Evolutionary conservation across 768 basidiomycete genomes (phyloP).

Genomic region (Multifurca ochricompacta): DNA sequence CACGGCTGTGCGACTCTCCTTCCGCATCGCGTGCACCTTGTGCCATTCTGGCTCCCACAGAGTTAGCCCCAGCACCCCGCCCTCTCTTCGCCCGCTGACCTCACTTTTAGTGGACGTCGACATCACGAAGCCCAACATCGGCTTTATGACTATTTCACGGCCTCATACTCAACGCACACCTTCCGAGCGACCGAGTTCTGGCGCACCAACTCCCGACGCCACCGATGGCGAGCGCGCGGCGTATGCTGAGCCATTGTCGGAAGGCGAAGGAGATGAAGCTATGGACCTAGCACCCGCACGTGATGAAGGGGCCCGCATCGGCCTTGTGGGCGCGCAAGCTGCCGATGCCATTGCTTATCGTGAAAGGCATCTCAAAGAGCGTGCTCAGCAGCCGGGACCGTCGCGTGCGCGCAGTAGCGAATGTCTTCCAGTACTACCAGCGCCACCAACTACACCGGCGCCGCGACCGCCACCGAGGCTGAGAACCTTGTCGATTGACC

Average conservation of each 20-base stretch:
- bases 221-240: constrained; percentile 28
- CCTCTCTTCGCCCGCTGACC: background rate
- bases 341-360: constrained; percentile 83
- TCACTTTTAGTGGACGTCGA: constrained; percentile 74
- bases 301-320: constrained; percentile 78
- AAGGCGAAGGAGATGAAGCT: constrained; percentile 88
- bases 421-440: constrained; percentile 34
- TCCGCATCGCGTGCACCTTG: constrained; percentile 87
- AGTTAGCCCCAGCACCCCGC: constrained; percentile 38
- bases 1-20: constrained; percentile 93
- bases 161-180: constrained; percentile 41
- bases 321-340: constrained; percentile 64
- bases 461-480: constrained; percentile 4
- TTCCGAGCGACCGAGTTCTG: constrained; percentile 29
- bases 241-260: constrained; percentile 89
- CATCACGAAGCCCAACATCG: constrained; percentile 87
- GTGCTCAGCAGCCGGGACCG: constrained; percentile 25
- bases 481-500: constrained; percentile 61
- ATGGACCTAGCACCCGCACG: constrained; percentile 56
- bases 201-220: constrained; percentile 35
- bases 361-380: constrained; percentile 64
- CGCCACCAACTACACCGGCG: constrained; percentile 23
- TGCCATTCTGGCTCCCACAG: constrained; percentile 98
- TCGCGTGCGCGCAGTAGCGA: constrained; percentile 25
- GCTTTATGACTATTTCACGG: constrained; percentile 60